Evolutionary conservation across 352 stramenopile species (phyloP).

Genomic region (Phytophthora rubi): DNA sequence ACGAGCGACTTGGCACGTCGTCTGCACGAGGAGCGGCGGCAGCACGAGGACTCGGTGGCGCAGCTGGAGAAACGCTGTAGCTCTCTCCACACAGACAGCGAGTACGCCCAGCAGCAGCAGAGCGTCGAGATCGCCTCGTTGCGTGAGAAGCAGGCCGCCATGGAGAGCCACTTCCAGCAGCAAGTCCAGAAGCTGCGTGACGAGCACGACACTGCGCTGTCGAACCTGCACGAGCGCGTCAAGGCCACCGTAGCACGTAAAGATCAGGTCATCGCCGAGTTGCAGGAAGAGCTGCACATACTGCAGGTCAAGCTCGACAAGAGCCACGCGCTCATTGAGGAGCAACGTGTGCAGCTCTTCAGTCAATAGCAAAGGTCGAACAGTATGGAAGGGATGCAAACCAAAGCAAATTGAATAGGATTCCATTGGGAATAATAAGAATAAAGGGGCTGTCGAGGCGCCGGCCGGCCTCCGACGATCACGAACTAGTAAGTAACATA

Average conservation of each 20-base stretch:
- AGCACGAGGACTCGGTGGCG: slow-evolving; percentile 47
- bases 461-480: slow-evolving; percentile 11
- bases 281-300: slow-evolving; percentile 76
- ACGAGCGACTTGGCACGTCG: slow-evolving; percentile 53
- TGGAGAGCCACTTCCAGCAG: slow-evolving; percentile 50
- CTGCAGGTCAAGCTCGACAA: slow-evolving; percentile 81
- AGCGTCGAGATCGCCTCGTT: slow-evolving; percentile 48
- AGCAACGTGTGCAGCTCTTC: slow-evolving; percentile 77
- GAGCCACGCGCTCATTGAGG: slow-evolving; percentile 74
- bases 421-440: slow-evolving; percentile 70
- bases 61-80: slow-evolving; percentile 57
- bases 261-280: slow-evolving; percentile 64
- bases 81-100: slow-evolving; percentile 48
- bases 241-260: slow-evolving; percentile 71
- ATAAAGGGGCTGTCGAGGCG: slow-evolving; percentile 44
- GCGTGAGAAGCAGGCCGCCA: slow-evolving; percentile 48
- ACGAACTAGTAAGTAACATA: slow-evolving; percentile 34
- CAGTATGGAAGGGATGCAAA: not conserved
- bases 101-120: slow-evolving; percentile 53
- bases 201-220: slow-evolving; percentile 67
- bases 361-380: slow-evolving; percentile 22
- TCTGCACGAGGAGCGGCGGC: slow-evolving; percentile 66
- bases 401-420: slow-evolving; percentile 36
- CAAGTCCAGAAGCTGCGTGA: slow-evolving; percentile 51
- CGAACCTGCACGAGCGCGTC: slow-evolving; percentile 72